phyloP scores from a whole-genome alignment of 164 flowering plant species.

The Nelumbo lutea region DNA sequence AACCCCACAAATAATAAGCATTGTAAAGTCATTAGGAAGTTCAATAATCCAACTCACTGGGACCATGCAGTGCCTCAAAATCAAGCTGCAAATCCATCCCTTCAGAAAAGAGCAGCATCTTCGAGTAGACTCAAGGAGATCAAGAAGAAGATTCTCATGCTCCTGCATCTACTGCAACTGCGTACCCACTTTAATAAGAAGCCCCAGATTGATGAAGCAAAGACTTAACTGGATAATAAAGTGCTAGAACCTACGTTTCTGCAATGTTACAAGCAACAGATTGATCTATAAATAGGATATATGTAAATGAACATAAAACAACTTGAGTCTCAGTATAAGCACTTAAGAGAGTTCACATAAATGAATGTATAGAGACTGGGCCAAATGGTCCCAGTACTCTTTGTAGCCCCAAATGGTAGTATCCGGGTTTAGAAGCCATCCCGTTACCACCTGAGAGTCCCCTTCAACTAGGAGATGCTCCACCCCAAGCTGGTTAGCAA shows the following conservation, averaged over 20 bases:
- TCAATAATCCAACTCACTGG: slow-evolving; percentile 18
- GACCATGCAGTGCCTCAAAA: slow-evolving; percentile 12
- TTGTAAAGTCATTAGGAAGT: background rate
- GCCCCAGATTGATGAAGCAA: slow-evolving; percentile 6
- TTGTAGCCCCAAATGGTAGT: too few relatives aligned
- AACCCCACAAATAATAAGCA: background rate
- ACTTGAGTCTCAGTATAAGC: too few relatives aligned
- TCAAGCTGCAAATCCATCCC: slow-evolving; percentile 26
- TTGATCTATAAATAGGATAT: background rate
- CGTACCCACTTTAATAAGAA: slow-evolving; percentile 16
- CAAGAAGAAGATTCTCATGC: slow-evolving; percentile 15
- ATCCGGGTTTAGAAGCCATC: too few relatives aligned
- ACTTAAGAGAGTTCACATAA: too few relatives aligned
- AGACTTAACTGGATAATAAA: slow-evolving; percentile 7
- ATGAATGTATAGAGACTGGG: too few relatives aligned
- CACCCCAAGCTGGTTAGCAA: too few relatives aligned
- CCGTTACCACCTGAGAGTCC: too few relatives aligned
- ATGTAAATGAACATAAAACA: background rate
- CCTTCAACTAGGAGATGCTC: too few relatives aligned
- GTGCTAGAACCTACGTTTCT: slow-evolving; percentile 1
- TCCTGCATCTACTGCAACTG: slow-evolving; percentile 18
- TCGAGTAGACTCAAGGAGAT: slow-evolving; percentile 13
- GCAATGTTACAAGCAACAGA: background rate
- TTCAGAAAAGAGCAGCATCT: slow-evolving; percentile 18
- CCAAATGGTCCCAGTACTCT: too few relatives aligned